Conservation (phyloP, 805 yeast genomes). For the Saccharomycopsis selenospora region DNA sequence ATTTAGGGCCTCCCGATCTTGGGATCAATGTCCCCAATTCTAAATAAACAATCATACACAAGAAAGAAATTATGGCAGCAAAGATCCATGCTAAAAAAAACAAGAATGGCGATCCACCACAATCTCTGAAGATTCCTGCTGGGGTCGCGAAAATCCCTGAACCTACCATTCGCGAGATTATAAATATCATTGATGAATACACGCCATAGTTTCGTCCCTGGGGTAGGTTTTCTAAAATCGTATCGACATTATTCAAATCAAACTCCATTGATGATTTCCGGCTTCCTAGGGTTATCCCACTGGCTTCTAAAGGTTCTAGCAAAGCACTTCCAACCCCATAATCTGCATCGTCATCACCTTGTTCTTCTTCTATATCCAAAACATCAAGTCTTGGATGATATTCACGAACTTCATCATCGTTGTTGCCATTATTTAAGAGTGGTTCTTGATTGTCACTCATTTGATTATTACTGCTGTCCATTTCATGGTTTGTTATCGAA, state of each 20-base stretch:
- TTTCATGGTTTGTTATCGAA: too few species aligned
- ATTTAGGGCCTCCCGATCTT: conserved; percentile 69
- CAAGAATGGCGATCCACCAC: conserved; percentile 58
- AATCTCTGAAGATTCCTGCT: conserved; percentile 54
- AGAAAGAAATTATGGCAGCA: conserved; percentile 54
- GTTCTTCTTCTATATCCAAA: neutral
- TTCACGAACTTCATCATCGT: neutral
- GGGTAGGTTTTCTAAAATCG: conserved; percentile 38
- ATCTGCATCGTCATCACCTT: neutral
- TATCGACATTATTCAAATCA: conserved; percentile 11
- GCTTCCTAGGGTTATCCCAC: conserved; percentile 7
- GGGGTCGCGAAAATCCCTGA: conserved; percentile 75
- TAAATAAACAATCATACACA: conserved; percentile 59
- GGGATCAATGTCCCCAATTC: conserved; percentile 69
- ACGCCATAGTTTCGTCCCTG: conserved; percentile 72
- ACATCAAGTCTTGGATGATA: neutral
- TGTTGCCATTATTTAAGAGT: neutral
- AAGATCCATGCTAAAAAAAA: conserved; percentile 58
- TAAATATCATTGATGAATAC: conserved; percentile 55
- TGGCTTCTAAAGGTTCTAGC: conserved; percentile 13
- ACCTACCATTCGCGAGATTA: conserved; percentile 65
- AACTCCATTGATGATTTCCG: conserved; percentile 10
- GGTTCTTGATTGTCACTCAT: neutral
- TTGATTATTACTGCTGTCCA: too few species aligned
- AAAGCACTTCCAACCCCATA: conserved; percentile 2